Conservation (phyloP, 2,329 filamentous ascomycete species). For the Colletotrichum spinosum region DNA sequence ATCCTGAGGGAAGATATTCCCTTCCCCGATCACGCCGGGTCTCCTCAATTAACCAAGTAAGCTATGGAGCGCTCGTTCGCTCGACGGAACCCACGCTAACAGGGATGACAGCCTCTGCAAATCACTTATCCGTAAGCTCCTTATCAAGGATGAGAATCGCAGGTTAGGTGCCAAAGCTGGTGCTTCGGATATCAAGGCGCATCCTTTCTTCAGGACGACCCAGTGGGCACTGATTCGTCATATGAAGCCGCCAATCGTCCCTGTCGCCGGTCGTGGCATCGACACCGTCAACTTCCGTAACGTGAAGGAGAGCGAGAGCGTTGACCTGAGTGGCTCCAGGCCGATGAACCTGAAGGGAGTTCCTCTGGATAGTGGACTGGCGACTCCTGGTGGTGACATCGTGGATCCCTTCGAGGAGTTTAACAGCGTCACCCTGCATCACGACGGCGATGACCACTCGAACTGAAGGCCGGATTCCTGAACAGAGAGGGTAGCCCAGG, state of each 20-base stretch:
- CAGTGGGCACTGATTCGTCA: constrained; percentile 98
- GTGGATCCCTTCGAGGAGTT: constrained; percentile 98
- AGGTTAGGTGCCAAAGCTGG: constrained; percentile 93
- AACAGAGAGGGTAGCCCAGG: no score
- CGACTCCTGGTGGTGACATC: constrained; percentile 83
- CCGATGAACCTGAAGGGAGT: constrained; percentile 76
- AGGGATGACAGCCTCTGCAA: constrained; percentile 83
- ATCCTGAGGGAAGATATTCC: constrained; percentile 95
- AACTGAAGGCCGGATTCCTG: constrained; percentile 40
- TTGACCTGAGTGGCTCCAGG: constrained; percentile 79
- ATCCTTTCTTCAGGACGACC: constrained; percentile 95
- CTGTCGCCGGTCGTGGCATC: constrained; percentile 87
- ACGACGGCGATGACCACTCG: constrained; percentile 82
- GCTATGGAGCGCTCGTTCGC: neutral
- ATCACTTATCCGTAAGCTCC: constrained; percentile 91
- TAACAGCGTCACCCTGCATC: constrained; percentile 96
- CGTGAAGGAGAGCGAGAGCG: constrained; percentile 96
- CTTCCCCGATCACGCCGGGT: constrained; percentile 89
- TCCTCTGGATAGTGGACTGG: constrained; percentile 85
- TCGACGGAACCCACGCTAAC: constrained; percentile 24
- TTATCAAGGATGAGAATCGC: constrained; percentile 97
- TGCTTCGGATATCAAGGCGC: constrained; percentile 94
- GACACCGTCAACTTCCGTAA: constrained; percentile 98
- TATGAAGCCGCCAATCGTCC: constrained; percentile 97
- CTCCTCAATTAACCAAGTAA: constrained; percentile 91